These are phyloP conservation scores for Cladophialophora bantiana DNA, from an alignment of 2,329 filamentous ascomycete species.

Conservation along the genomic window DNA sequence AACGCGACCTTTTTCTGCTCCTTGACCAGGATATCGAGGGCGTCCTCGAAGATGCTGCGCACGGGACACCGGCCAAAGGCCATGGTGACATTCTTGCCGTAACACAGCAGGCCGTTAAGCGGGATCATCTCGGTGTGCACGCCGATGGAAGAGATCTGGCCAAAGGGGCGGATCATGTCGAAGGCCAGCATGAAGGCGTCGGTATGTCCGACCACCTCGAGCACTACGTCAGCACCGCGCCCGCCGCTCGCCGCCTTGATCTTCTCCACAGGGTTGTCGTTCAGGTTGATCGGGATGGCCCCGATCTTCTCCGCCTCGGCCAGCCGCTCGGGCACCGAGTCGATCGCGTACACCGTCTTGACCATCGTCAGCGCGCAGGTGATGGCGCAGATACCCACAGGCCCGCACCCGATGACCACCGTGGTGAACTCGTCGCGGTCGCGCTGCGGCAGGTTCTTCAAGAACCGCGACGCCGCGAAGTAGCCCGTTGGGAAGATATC, in stretches of 20 bases:
- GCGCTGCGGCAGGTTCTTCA: conserved; percentile 38
- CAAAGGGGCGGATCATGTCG: conserved; percentile 40
- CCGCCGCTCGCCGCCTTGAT: conserved; percentile 66
- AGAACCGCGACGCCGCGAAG: conserved; percentile 39
- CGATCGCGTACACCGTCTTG: conserved; percentile 67
- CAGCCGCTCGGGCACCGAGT: conserved; percentile 67
- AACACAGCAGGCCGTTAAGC: conserved; percentile 36
- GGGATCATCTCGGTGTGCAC: conserved; percentile 40
- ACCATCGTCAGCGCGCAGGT: conserved; percentile 70
- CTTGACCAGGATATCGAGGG: conserved; percentile 38
- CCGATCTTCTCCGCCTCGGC: conserved; percentile 68
- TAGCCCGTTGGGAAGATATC: conserved; percentile 43
- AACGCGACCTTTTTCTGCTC: conserved; percentile 41
- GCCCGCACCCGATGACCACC: conserved; percentile 69
- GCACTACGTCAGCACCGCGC: conserved; percentile 70
- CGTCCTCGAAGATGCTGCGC: conserved; percentile 40
- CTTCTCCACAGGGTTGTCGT: conserved; percentile 62
- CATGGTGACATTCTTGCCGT: conserved; percentile 43
- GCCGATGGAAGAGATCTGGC: conserved; percentile 40
- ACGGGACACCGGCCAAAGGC: conserved; percentile 41
- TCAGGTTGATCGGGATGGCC: conserved; percentile 67
- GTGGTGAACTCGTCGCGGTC: conserved; percentile 50
- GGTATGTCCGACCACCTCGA: conserved; percentile 39
- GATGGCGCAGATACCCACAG: conserved; percentile 71
- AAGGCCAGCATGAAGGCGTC: conserved; percentile 41